A percentile compares a stretch with the other conserved stretches of the same genome.
phyloP scores from a whole-genome alignment of 2,329 filamentous ascomycete genomes.

The Stemphylium lycopersici region DNA sequence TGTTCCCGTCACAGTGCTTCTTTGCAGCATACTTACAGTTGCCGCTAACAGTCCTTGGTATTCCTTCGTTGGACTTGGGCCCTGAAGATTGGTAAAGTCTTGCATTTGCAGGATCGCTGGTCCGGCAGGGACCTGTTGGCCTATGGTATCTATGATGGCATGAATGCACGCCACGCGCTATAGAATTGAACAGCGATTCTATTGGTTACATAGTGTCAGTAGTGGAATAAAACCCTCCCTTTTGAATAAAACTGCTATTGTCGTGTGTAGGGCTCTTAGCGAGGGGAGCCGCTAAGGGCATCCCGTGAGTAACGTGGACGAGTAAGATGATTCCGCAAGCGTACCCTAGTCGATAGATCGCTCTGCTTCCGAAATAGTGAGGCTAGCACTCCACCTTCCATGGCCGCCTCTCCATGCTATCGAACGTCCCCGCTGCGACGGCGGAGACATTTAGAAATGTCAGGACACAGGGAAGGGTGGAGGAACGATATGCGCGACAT shows the following conservation, averaged over 20 bases:
- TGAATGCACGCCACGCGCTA: conserved; percentile 20
- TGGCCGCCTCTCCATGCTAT: conserved; percentile 38
- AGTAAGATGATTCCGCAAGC: conserved; percentile 31
- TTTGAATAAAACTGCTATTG: conserved; percentile 18
- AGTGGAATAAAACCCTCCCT: conserved; percentile 19
- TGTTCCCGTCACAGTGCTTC: conserved; percentile 22
- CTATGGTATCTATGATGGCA: conserved; percentile 5
- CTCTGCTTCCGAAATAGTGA: conserved; percentile 37
- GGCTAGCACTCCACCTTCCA: conserved; percentile 37
- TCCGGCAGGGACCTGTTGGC: background rate
- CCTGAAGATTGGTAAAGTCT: conserved; percentile 2
- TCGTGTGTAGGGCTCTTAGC: conserved; percentile 14
- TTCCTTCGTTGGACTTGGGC: conserved; percentile 2
- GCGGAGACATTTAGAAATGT: conserved; percentile 23
- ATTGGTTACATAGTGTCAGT: conserved; percentile 23
- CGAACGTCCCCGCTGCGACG: conserved; percentile 32
- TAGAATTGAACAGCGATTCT: conserved; percentile 17
- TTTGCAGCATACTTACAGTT: conserved; percentile 26
- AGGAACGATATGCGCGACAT: conserved; percentile 27
- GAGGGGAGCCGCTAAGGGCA: conserved; percentile 31
- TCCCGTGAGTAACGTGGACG: conserved; percentile 42
- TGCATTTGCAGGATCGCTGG: conserved; percentile 2
- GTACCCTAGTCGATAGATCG: conserved; percentile 27
- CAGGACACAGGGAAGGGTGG: conserved; percentile 21
- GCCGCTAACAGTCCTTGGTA: conserved; percentile 25